These are phyloP conservation scores for Daphne laureola DNA, from an alignment of 441 rosid genomes.

Conservation along the genomic window DNA sequence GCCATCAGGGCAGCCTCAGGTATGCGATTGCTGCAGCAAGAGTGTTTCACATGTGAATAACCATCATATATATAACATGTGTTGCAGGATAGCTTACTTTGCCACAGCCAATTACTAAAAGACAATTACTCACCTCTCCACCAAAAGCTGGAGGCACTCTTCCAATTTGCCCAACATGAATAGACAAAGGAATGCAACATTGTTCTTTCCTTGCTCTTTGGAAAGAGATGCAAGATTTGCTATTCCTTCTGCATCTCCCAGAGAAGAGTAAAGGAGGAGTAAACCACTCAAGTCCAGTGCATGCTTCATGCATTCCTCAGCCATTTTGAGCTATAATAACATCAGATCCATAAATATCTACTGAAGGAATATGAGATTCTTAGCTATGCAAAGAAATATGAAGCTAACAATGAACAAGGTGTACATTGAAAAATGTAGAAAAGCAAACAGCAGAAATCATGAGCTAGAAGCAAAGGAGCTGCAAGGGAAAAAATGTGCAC, in stretches of 20 bases:
- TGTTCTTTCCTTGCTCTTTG: constrained; percentile 90
- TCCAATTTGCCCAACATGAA: constrained; percentile 92
- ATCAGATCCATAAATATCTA: constrained; percentile 6
- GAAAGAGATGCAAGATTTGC: constrained; percentile 69
- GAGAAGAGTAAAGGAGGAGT: constrained; percentile 81
- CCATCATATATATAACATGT: constrained; percentile 9
- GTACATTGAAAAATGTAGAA: no score
- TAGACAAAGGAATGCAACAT: constrained; percentile 84
- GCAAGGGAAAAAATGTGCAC: no score
- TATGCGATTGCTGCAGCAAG: constrained; percentile 77
- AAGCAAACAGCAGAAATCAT: neutral
- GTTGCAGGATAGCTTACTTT: neutral
- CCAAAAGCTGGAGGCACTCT: constrained; percentile 87
- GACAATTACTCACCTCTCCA: constrained; percentile 55
- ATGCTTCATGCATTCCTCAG: constrained; percentile 88
- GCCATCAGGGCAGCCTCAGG: constrained; percentile 99
- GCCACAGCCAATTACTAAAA: constrained; percentile 6
- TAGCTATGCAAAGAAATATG: neutral
- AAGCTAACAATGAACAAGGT: constrained; percentile 1
- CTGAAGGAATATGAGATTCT: no score
- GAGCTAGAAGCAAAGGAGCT: no score
- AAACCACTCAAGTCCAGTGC: constrained; percentile 94
- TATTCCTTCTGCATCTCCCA: constrained; percentile 93
- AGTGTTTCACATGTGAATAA: constrained; percentile 21
- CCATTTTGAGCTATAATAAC: constrained; percentile 77